Evolutionary conservation across 305 asterid genomes (phyloP).

Genomic region (Petunia hybrid): DNA sequence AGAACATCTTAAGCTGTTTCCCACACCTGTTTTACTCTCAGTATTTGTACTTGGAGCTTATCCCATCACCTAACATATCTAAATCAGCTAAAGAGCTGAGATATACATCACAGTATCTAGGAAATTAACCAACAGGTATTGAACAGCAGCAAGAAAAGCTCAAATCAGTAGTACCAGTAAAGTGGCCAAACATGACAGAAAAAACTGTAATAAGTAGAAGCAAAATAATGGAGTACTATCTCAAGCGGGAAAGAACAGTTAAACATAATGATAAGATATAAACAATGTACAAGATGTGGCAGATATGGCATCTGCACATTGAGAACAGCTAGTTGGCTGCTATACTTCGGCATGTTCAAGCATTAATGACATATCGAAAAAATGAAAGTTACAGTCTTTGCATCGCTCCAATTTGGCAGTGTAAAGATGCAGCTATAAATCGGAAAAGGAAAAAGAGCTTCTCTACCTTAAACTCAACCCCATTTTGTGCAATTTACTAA

Average conservation of each 20-base stretch:
- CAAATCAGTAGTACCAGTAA: not conserved
- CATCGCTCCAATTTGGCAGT: not conserved
- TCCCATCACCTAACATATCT: too few relatives aligned
- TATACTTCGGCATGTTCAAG: conserved; percentile 23
- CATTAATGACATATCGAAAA: not conserved
- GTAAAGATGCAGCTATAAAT: conserved; percentile 15
- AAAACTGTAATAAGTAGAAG: not conserved
- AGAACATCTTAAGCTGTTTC: too few relatives aligned
- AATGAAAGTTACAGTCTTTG: conserved; percentile 5
- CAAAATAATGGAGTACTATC: not conserved
- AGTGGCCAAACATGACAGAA: not conserved
- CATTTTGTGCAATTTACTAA: not conserved
- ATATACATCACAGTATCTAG: too few relatives aligned
- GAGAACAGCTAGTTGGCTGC: conserved; percentile 8
- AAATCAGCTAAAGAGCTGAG: too few relatives aligned
- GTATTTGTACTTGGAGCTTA: too few relatives aligned
- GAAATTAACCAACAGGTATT: too few relatives aligned
- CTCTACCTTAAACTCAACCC: not conserved
- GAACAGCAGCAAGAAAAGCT: not conserved
- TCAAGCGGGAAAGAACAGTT: not conserved
- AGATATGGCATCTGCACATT: not conserved
- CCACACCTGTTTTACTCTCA: too few relatives aligned
- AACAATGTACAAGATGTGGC: not conserved
- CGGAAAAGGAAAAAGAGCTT: not conserved
- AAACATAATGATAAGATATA: not conserved